A percentile compares a stretch with the other conserved stretches of the same genome.
Conservation (phyloP, 2,329 filamentous ascomycete species). For the Clarireedia paspali region DNA sequence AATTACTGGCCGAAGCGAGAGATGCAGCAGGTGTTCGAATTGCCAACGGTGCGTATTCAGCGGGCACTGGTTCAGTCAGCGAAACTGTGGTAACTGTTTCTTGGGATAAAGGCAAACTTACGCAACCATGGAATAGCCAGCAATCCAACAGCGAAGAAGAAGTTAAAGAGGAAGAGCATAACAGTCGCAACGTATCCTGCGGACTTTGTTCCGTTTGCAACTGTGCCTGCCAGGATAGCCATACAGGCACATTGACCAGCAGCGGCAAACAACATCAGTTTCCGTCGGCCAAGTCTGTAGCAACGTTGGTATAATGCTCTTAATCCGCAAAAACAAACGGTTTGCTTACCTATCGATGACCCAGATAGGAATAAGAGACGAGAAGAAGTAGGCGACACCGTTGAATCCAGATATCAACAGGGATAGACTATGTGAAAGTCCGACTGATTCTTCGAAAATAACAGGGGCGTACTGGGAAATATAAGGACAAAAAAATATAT, state of each 20-base stretch:
- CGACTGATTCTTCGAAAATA: conserved; percentile 42
- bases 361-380: neutral
- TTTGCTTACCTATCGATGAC: neutral
- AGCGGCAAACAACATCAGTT: conserved; percentile 66
- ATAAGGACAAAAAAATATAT: neutral
- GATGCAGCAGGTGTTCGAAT: neutral
- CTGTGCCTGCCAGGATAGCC: conserved; percentile 42
- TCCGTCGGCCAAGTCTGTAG: conserved; percentile 52
- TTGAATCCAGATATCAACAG: conserved; percentile 48
- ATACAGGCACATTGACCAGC: conserved; percentile 56
- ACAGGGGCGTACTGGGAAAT: conserved; percentile 34
- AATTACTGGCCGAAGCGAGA: conserved; percentile 38
- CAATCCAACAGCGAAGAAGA: conserved; percentile 32
- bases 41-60: conserved; percentile 35
- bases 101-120: conserved; percentile 34
- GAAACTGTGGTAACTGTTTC: conserved; percentile 33
- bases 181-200: conserved; percentile 35
- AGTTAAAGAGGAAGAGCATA: conserved; percentile 21
- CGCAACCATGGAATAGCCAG: conserved; percentile 42
- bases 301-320: neutral
- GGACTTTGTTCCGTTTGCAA: conserved; percentile 14
- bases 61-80: conserved; percentile 46
- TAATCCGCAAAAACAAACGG: too few species aligned
- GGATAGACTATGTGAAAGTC: conserved; percentile 38
- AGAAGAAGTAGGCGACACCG: neutral